Conservation (phyloP, 1,284 basidiomycete genomes). For the Bjerkandera adusta region DNA sequence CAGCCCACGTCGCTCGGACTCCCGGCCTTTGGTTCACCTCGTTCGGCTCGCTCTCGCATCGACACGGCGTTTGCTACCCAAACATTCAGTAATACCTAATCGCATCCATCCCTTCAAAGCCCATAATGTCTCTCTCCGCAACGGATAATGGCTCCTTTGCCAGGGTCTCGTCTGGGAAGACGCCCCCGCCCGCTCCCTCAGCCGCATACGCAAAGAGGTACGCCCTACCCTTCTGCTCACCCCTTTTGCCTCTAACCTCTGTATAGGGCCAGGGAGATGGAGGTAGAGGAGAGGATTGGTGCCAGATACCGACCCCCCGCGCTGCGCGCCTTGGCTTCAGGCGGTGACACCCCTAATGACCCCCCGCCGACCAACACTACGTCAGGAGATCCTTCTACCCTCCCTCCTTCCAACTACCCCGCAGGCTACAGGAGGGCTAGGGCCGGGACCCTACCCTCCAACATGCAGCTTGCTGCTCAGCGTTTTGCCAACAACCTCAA, state of each 20-base stretch:
- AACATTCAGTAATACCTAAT: conserved; percentile 80
- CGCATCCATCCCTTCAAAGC: conserved; percentile 53
- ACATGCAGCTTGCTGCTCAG: conserved; percentile 83
- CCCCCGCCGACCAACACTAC: conserved; percentile 49
- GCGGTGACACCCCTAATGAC: conserved; percentile 72
- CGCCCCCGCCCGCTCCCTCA: conserved; percentile 85
- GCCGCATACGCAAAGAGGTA: conserved; percentile 87
- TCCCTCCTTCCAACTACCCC: conserved; percentile 71
- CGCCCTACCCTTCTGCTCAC: conserved; percentile 17
- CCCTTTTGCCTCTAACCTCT: conserved; percentile 9
- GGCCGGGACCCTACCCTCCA: conserved; percentile 86
- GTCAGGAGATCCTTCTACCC: conserved; percentile 51
- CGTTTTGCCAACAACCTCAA: conserved; percentile 64
- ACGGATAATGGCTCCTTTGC: conserved; percentile 75
- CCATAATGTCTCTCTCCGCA: conserved; percentile 86
- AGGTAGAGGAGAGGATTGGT: conserved; percentile 66
- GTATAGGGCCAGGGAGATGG: conserved; percentile 75
- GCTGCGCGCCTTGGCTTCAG: conserved; percentile 67
- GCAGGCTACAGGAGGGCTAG: conserved; percentile 82
- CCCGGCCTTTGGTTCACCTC: conserved; percentile 30
- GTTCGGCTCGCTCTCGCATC: conserved; percentile 30
- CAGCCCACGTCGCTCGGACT: conserved; percentile 37
- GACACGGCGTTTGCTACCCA: conserved; percentile 26
- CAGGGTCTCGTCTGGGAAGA: conserved; percentile 79
- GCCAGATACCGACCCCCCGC: conserved; percentile 77